phyloP scores from a whole-genome alignment of 2,329 filamentous ascomycete genomes.

The Delphinella strobiligena region DNA sequence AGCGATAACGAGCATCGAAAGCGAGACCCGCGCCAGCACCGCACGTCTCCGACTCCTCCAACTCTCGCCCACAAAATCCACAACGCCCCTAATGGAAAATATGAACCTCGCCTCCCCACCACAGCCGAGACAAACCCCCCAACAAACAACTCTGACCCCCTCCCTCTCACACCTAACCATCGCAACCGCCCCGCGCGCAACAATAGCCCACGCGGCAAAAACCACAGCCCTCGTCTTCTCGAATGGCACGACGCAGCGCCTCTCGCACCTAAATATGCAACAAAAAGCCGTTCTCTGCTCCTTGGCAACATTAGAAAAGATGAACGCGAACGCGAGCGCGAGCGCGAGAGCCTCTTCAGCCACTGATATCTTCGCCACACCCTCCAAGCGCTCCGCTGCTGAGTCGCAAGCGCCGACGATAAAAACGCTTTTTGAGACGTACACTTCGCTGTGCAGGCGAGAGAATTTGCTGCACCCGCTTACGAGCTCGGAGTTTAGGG shows the following conservation, averaged over 20 bases:
- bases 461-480: constrained; percentile 86
- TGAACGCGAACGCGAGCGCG: constrained; percentile 23
- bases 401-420: constrained; percentile 63
- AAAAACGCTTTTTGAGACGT: constrained; percentile 73
- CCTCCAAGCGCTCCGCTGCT: constrained; percentile 21
- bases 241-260: constrained; percentile 72
- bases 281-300: constrained; percentile 92
- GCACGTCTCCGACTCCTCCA: constrained; percentile 39
- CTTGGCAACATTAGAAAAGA: constrained; percentile 63
- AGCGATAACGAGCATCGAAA: constrained; percentile 78
- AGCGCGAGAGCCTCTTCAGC: constrained; percentile 4
- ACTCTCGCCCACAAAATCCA: constrained; percentile 28
- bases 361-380: constrained; percentile 12
- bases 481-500: constrained; percentile 83
- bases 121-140: constrained; percentile 32
- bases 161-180: constrained; percentile 34
- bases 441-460: constrained; percentile 67
- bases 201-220: constrained; percentile 81
- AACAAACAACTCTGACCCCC: constrained; percentile 31
- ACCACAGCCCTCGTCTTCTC: constrained; percentile 83
- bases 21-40: constrained; percentile 61
- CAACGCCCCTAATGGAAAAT: constrained; percentile 69
- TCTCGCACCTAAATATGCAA: constrained; percentile 82
- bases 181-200: constrained; percentile 75
- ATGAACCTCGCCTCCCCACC: constrained; percentile 56